Base-by-base conservation (phyloP, 768 basidiomycete species). In the Lyophyllum semitale region DNA sequence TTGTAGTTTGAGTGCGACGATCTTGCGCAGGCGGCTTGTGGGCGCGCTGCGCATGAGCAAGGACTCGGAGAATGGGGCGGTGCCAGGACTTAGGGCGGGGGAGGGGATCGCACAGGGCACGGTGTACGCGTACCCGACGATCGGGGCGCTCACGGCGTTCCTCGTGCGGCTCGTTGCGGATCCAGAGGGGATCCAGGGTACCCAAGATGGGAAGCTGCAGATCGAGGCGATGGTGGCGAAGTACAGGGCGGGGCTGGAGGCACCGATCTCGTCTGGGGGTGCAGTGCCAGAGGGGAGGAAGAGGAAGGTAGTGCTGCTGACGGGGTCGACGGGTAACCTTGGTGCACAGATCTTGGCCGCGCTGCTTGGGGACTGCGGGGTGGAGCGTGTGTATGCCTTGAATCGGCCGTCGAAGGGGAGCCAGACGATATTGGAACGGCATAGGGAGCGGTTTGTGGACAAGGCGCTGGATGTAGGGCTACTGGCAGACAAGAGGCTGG, bases 261-360 rank as follows among this genome's bases (percentile, higher is more conserved):
- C n/a, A n/a, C n/a, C n/a, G n/a, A n/a, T n/a, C n/a, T n/a, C n/a
- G n/a, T n/a, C n/a, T n/a, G n/a, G n/a, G n/a, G n/a, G n/a, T n/a
- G n/a, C n/a, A n/a, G n/a, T 4, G 4, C 8, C n/a, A n/a, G n/a
- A n/a, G n/a, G n/a, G n/a, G n/a, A n/a, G n/a, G n/a, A n/a, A n/a
- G n/a, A n/a, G n/a, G n/a, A n/a, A n/a, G n/a, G n/a, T n/a, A n/a
- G 37, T 76, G 0, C 57, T 76, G 13, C 33, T 76, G 18, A 77
- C 75, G 0, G 75, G 76, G 0, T 68, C 61, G 18, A 77, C 75
- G 3, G 75, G 75, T 4, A 63, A 61, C 11, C 59, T 77, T 8
- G 75, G 75, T 0, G 67, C 64, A 7, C 64, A 73, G 43, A 45
- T 75, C 3, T 62, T 77, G 8, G 69, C 63, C 17, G 45, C 56